Base-by-base conservation (phyloP, 371 early-diverging fungal species). In the Mucor mucedo region DNA sequence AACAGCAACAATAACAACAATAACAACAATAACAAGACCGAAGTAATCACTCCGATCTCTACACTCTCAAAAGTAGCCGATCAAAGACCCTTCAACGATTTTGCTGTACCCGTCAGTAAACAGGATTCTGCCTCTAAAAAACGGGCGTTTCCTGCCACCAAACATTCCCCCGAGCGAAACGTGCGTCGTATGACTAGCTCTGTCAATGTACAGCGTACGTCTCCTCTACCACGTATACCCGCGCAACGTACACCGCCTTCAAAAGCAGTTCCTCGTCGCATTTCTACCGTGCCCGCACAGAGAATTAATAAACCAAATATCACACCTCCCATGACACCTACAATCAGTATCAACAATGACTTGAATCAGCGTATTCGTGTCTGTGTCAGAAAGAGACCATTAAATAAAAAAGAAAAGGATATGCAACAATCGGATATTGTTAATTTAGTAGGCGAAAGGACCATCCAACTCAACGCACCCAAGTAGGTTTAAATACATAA, bases 311-410 rank as follows among this genome's bases (percentile, higher is more conserved):
- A 58, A 33, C 9, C 5, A 28, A 7, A 11, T 27, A 11, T 56
- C 5, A n/a, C 21, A 32, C 8, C 48, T n/a, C 30, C 13, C 21
- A 9, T 32, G 11, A 56, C 35, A 14, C 13, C 55, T 11, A 35
- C 58, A 9, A 33, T 45, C 16, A 14, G 39, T 16, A 4, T 14
- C 2, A 1, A n/a, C 29, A 64, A 52, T 2, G 88, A 88, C 40
- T 66, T 91, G 47, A 77, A 77, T 49, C 93, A 93, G 49, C 83
- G 90, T 57, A 98, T 98, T 66, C 91, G 96, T 49, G 99, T 98
- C 28, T 98, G 98, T 69, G 97, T 98, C 33, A 87, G 99, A 56
- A 98, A 98, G 77, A 83, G 99, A 41, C 99, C 99, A 2, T 75
- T 98, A 27, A 96, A 84, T 78, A 82, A 78, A 65, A 93, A 91